Percentiles rank a stretch among this genome's conserved stretches.
phyloP scores from a whole-genome alignment of 2,329 filamentous ascomycete genomes.

The Aspergillus arachidicola region DNA sequence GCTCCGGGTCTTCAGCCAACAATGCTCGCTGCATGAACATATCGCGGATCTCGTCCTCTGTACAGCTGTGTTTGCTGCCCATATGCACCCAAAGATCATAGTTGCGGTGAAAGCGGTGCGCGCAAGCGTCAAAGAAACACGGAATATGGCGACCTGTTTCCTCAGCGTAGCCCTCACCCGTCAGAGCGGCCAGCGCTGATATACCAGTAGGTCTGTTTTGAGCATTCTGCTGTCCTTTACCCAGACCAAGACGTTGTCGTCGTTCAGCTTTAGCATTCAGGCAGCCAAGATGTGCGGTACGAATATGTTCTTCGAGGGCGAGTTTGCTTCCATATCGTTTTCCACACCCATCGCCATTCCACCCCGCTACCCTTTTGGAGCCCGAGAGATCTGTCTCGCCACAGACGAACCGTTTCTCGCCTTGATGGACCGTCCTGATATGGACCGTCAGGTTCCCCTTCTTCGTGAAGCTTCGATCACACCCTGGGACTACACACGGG shows the following conservation, averaged over 20 bases:
- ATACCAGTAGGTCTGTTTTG: slow-evolving; percentile 23
- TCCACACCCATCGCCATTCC: slow-evolving; percentile 72
- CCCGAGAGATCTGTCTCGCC: slow-evolving; percentile 65
- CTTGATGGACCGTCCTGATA: slow-evolving; percentile 74
- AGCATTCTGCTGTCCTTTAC: slow-evolving; percentile 16
- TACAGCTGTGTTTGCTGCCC: slow-evolving; percentile 45
- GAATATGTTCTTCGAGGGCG: slow-evolving; percentile 80
- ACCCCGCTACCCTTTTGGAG: slow-evolving; percentile 62
- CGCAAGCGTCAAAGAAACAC: slow-evolving; percentile 55
- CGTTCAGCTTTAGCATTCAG: slow-evolving; percentile 46
- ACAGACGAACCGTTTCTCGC: slow-evolving; percentile 74
- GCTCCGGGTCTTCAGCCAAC: slow-evolving; percentile 31
- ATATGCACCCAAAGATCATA: slow-evolving; percentile 62
- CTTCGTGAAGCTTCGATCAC: slow-evolving; percentile 77
- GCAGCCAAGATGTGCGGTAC: slow-evolving; percentile 75
- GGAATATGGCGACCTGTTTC: slow-evolving; percentile 53
- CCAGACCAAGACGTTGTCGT: slow-evolving; percentile 36
- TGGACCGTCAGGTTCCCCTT: slow-evolving; percentile 82
- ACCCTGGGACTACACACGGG: slow-evolving; percentile 68
- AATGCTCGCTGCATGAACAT: slow-evolving; percentile 45
- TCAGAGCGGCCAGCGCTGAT: slow-evolving; percentile 53
- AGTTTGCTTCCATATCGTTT: slow-evolving; percentile 75
- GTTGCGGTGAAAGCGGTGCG: slow-evolving; percentile 58
- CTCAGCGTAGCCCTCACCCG: slow-evolving; percentile 58
- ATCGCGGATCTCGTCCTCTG: slow-evolving; percentile 43